Base-by-base conservation (phyloP, 2,329 filamentous ascomycete species). In the Pezicula carpinea region DNA sequence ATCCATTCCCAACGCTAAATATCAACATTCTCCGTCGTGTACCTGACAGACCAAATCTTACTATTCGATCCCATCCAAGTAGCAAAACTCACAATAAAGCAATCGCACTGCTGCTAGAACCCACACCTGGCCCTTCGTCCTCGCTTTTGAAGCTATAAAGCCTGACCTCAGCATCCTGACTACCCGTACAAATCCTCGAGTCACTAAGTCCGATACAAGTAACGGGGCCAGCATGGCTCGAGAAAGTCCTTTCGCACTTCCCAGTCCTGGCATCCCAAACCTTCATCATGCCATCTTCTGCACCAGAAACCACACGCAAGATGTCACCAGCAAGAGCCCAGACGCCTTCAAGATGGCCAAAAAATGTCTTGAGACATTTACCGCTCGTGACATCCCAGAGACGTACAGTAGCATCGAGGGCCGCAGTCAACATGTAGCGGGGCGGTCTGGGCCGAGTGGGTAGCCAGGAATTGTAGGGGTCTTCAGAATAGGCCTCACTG, bases 201-300 rank as follows among this genome's bases (percentile, higher is more conserved):
- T 97, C 93, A 59, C 89, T 95, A 6, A 99, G 73, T 1, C 88
- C 91, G 33, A 97, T 86, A 63, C 92, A 97, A 3, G 91, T 97
- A 3, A 97, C 90, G 0, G 93, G 91, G 0, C 89, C 92, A 1
- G 84, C 80, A 66, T 97, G 93, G 0, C 91, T 91, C 2, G 89
- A 90, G 62, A 96, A 92, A 3, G 91, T 97, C 41, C 90, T 77
- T 65, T 97, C 91, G 66, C 91, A 96, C 61, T 87, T 89, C 22
- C 93, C 93, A 1, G 87, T 91, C 48, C 90, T 75, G 14, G 92
- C 87, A 68, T 97, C 92, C 93, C 93, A 99, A 26, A 88, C 82
- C 71, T 97, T 97, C 59, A 96, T 87, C 82, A 92, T 95, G 35
- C 89, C 84, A 67, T 99, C 93, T 65, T 97, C 90, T 10, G 89